A percentile compares a stretch with the other conserved stretches of the same genome.
These are phyloP conservation scores for Pisolithus albus DNA, from an alignment of 768 basidiomycete genomes.

Conservation along the genomic window DNA sequence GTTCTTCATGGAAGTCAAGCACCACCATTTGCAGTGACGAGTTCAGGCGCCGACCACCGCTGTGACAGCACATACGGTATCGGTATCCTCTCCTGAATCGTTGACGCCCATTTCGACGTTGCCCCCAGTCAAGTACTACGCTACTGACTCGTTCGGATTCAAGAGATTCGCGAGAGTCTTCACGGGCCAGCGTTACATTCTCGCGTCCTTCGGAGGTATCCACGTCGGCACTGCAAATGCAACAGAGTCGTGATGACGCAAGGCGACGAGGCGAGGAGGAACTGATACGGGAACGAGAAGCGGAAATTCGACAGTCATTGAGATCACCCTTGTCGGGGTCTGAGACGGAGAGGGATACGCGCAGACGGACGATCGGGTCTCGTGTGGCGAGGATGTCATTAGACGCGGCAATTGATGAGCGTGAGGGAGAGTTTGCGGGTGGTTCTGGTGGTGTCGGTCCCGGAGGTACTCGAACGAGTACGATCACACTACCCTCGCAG, in stretches of 20 bases:
- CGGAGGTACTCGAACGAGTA: conserved; percentile 30
- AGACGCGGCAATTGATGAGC: conserved; percentile 27
- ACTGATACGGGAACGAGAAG: conserved; percentile 5
- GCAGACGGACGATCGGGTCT: conserved; percentile 31
- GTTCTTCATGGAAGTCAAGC: not conserved
- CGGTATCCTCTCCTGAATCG: conserved; percentile 27
- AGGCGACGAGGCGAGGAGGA: conserved; percentile 23
- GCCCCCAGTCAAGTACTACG: conserved; percentile 24
- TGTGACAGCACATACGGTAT: conserved; percentile 58
- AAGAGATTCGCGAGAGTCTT: conserved; percentile 39
- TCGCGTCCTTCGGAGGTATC: conserved; percentile 55
- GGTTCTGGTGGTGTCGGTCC: conserved; percentile 29
- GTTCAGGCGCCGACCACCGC: conserved; percentile 61
- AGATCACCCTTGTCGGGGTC: conserved; percentile 34
- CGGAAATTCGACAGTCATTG: conserved; percentile 20
- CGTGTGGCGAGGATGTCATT: conserved; percentile 43
- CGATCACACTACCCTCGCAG: conserved; percentile 26
- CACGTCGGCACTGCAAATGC: conserved; percentile 50
- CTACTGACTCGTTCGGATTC: conserved; percentile 45
- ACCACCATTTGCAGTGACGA: conserved; percentile 43
- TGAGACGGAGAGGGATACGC: conserved; percentile 47
- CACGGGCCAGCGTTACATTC: conserved; percentile 51
- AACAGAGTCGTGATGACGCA: conserved; percentile 34
- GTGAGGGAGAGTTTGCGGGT: conserved; percentile 22
- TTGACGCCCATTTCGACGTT: conserved; percentile 30